Evolutionary conservation across 148 eudicot species (phyloP).

Genomic region (Chenopodium berlandieri): DNA sequence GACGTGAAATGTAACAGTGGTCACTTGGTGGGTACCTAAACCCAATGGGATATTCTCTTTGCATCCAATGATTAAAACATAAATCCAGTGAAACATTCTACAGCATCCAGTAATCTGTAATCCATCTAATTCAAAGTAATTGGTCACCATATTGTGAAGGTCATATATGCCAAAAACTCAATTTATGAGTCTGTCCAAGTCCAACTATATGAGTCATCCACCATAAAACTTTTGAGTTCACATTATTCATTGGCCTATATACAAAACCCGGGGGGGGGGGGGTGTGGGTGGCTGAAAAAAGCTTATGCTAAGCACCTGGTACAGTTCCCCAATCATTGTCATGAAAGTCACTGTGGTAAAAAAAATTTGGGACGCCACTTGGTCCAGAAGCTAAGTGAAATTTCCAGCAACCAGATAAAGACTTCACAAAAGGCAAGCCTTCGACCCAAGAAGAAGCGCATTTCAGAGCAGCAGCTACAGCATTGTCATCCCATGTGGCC

Average conservation of each 20-base stretch:
- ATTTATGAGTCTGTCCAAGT: neutral
- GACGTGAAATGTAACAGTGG: neutral
- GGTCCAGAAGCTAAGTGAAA: conserved; percentile 69
- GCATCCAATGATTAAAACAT: neutral
- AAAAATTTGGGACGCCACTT: conserved; percentile 48
- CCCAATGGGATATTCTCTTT: neutral
- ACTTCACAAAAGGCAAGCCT: conserved; percentile 81
- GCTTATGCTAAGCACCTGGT: conserved; percentile 53
- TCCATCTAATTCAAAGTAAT: neutral
- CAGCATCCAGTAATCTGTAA: neutral
- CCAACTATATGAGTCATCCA: neutral
- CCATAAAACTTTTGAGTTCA: neutral
- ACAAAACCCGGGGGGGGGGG: neutral
- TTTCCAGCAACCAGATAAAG: conserved; percentile 89
- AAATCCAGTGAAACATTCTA: too few relatives aligned
- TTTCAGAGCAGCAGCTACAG: conserved; percentile 71
- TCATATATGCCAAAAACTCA: neutral
- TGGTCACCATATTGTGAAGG: neutral
- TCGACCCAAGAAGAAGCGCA: conserved; percentile 93
- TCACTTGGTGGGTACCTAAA: neutral
- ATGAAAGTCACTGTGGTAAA: conserved; percentile 50
- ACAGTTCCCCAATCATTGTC: conserved; percentile 80
- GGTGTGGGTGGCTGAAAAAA: neutral
- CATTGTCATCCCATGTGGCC: conserved; percentile 90
- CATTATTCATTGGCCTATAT: too few relatives aligned